Percentiles rank a stretch among this genome's conserved stretches.
Conservation (phyloP, 2,329 filamentous ascomycete genomes). For the Aspergillus viridinutans region DNA sequence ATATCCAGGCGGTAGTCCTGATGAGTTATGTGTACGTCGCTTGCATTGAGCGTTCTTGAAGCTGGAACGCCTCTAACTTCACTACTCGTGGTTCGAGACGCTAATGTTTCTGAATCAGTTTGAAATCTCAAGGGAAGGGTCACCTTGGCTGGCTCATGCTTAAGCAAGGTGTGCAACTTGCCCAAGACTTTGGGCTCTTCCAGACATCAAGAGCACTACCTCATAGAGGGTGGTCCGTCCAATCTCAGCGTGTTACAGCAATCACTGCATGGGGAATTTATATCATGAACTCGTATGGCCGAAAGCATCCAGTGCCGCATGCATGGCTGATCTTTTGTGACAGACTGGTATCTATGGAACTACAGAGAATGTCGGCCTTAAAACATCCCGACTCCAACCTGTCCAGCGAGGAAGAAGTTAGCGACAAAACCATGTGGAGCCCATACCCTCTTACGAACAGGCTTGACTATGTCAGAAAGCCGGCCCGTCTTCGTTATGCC, state of each 20-base stretch:
- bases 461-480: conserved; percentile 20
- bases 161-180: conserved; percentile 29
- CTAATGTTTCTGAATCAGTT: conserved; percentile 19
- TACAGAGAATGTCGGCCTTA: conserved; percentile 17
- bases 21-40: conserved; percentile 31
- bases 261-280: conserved; percentile 31
- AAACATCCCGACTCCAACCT: conserved; percentile 15
- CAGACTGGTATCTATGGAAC: conserved; percentile 28
- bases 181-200: conserved; percentile 29
- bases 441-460: conserved; percentile 32
- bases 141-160: conserved; percentile 28
- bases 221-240: conserved; percentile 6
- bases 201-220: conserved; percentile 9
- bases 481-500: conserved; percentile 24
- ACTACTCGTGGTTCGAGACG: not conserved
- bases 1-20: conserved; percentile 33
- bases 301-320: not conserved
- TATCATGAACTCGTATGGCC: conserved; percentile 25
- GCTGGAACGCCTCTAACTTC: not conserved
- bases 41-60: not conserved
- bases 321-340: conserved; percentile 7
- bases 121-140: conserved; percentile 25
- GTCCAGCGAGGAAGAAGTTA: conserved; percentile 7
- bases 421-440: conserved; percentile 23
- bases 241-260: conserved; percentile 18